These are phyloP conservation scores for Ilyonectria destructans DNA, from an alignment of 2,329 filamentous ascomycete species.

Conservation along the genomic window DNA sequence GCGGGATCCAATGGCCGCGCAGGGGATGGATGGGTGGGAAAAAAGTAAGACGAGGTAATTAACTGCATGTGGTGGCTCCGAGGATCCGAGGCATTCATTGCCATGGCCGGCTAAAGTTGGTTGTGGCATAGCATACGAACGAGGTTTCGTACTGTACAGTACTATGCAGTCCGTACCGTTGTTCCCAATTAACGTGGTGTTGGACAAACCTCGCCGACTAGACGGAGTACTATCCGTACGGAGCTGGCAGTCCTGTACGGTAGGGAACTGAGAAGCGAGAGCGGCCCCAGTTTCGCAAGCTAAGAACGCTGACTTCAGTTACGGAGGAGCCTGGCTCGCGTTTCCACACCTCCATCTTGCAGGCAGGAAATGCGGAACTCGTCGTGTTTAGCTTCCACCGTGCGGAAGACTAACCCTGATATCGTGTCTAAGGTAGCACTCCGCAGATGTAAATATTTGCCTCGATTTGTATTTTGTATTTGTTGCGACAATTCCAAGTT, in stretches of 20 bases:
- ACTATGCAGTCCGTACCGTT: constrained; percentile 11
- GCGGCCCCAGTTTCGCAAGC: constrained; percentile 16
- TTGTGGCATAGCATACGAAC: neutral
- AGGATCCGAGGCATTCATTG: constrained; percentile 21
- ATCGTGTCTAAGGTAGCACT: neutral
- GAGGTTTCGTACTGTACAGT: constrained; percentile 4
- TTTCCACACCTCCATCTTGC: constrained; percentile 35
- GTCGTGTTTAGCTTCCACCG: constrained; percentile 22
- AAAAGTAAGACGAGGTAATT: constrained; percentile 37
- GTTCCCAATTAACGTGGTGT: constrained; percentile 19
- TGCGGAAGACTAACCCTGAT: constrained; percentile 22
- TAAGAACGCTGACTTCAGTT: constrained; percentile 22
- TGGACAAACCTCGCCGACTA: constrained; percentile 12
- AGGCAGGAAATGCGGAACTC: neutral
- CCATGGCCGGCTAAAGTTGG: constrained; percentile 9
- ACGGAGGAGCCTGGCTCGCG: constrained; percentile 13
- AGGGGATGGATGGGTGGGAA: constrained; percentile 20
- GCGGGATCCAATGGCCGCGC: constrained; percentile 20
- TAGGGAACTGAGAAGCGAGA: constrained; percentile 26
- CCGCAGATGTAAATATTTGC: neutral
- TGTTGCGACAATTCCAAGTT: neutral
- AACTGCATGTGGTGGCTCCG: constrained; percentile 23
- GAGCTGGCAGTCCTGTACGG: neutral
- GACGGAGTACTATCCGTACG: constrained; percentile 2
- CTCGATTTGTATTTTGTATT: neutral